Conservation (phyloP, 2,329 filamentous ascomycete species). For the Thelonectria blattea region DNA sequence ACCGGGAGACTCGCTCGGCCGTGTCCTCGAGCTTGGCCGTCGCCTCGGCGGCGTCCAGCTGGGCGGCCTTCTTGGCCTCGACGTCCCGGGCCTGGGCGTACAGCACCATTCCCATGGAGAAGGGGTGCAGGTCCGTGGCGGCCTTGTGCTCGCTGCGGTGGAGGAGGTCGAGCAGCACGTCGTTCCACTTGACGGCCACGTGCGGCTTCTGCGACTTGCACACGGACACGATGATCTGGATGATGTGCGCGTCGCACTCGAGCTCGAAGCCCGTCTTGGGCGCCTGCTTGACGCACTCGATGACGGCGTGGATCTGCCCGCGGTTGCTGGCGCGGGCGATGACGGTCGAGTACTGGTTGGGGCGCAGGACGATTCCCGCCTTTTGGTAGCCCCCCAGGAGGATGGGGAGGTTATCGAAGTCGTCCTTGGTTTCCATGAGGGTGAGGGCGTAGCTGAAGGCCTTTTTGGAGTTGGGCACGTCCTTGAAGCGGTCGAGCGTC, state of each 20-base stretch:
- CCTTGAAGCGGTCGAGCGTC: conserved; percentile 50
- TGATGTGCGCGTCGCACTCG: conserved; percentile 47
- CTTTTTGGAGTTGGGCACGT: conserved; percentile 51
- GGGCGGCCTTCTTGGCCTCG: conserved; percentile 32
- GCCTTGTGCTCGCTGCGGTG: conserved; percentile 40
- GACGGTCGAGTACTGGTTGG: conserved; percentile 46
- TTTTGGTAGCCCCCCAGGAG: conserved; percentile 58
- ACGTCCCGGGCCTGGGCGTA: conserved; percentile 38
- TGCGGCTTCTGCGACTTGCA: conserved; percentile 46
- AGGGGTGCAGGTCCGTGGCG: conserved; percentile 31
- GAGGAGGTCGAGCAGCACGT: conserved; percentile 57
- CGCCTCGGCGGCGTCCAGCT: conserved; percentile 31
- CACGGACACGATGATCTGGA: conserved; percentile 37
- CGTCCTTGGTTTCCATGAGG: conserved; percentile 54
- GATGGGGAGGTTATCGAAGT: conserved; percentile 59
- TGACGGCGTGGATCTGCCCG: conserved; percentile 52
- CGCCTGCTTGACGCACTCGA: conserved; percentile 57
- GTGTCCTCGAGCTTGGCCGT: conserved; percentile 39
- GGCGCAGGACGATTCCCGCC: conserved; percentile 47
- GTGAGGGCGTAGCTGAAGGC: conserved; percentile 47
- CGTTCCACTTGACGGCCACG: conserved; percentile 53
- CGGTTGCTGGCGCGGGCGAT: conserved; percentile 48
- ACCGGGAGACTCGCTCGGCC: conserved; percentile 33
- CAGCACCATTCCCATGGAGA: conserved; percentile 42
- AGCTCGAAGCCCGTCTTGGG: conserved; percentile 55